Percentiles rank a stretch among this genome's conserved stretches.
Conservation (phyloP, 2,329 filamentous ascomycete genomes). For the Aspergillus sp. region DNA sequence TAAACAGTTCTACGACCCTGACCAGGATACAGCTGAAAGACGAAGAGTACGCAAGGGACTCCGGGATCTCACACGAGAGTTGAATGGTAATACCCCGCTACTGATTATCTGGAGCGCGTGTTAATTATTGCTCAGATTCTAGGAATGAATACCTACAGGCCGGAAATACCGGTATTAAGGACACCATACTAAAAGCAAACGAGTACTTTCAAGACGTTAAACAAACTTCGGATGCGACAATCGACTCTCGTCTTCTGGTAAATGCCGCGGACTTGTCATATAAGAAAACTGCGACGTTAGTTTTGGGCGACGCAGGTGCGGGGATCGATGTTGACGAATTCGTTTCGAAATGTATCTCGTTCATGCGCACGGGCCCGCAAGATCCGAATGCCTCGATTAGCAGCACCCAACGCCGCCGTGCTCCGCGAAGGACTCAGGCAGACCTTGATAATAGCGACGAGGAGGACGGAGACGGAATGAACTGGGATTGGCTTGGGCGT, state of each 20-base stretch:
- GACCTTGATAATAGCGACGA: slow-evolving; percentile 65
- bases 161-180: slow-evolving; percentile 63
- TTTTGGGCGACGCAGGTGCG: slow-evolving; percentile 68
- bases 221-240: slow-evolving; percentile 85
- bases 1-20: slow-evolving; percentile 69
- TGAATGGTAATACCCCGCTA: slow-evolving; percentile 52
- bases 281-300: slow-evolving; percentile 73
- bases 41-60: slow-evolving; percentile 68
- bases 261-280: slow-evolving; percentile 76
- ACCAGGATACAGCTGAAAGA: slow-evolving; percentile 74
- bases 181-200: slow-evolving; percentile 68
- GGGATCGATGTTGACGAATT: slow-evolving; percentile 90
- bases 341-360: slow-evolving; percentile 82
- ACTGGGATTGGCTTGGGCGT: slow-evolving; percentile 82
- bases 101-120: neutral
- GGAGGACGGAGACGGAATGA: slow-evolving; percentile 71
- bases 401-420: slow-evolving; percentile 39
- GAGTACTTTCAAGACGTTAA: slow-evolving; percentile 67
- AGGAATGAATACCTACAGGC: slow-evolving; percentile 69
- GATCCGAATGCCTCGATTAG: slow-evolving; percentile 49
- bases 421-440: slow-evolving; percentile 35
- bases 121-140: slow-evolving; percentile 54
- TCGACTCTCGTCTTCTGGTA: slow-evolving; percentile 85
- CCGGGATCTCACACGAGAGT: slow-evolving; percentile 63
- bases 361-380: slow-evolving; percentile 71